Evolutionary conservation across 2,329 filamentous ascomycete species (phyloP), one percentile per base, ranked within the genome.

Genomic region (Neoarthrinium moseri): DNA sequence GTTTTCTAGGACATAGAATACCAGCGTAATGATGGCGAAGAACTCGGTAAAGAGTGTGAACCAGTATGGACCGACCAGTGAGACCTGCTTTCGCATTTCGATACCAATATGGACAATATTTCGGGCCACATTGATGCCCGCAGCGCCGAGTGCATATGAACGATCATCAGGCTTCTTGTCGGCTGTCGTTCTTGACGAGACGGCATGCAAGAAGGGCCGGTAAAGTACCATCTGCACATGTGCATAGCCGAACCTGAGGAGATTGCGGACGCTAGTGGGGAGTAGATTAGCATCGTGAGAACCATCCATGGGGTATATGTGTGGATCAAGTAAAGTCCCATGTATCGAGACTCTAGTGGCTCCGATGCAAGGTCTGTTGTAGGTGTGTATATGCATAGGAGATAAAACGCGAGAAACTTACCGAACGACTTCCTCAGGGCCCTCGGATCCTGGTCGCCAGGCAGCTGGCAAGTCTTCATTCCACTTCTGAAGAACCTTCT

Each of bases 1-100:
- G 52, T 92, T 92, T 61, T 92, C 89, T 12, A 90, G 72, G 1
- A 87, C 86, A 59, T 87, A 92, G 59, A 89, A 94, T 1, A 92
- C 74, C 36, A 94, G 72, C 0, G 89, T 89, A 24, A 94, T 71
- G 24, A 92, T 86, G 12, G 87, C 84, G 60, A 91, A 91, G 67
- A 90, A 91, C 13, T 88, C 86, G 3, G 87, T 90, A 60, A 90
- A 92, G 61, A 92, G 81, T 54, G 88, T 87, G 60, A 92, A 92
- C 89, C 89, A 94, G 64, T 90, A 91, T 0, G 88, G 86, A 1
- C 89, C 89, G 51, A 86, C 85, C n/a, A 94, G 72, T 6, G 89
- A 73, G 4, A 84, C 80, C 57, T 86, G 80, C 60, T 84, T 85
- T 53, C 86, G 84, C 72, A 91, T 91, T 58, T 91, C 86, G 18